A percentile compares a stretch with the other conserved stretches of the same genome.
Evolutionary conservation across 202 grass and related monocot genomes (phyloP).

Genomic region (Sporobolus alterniflorus): DNA sequence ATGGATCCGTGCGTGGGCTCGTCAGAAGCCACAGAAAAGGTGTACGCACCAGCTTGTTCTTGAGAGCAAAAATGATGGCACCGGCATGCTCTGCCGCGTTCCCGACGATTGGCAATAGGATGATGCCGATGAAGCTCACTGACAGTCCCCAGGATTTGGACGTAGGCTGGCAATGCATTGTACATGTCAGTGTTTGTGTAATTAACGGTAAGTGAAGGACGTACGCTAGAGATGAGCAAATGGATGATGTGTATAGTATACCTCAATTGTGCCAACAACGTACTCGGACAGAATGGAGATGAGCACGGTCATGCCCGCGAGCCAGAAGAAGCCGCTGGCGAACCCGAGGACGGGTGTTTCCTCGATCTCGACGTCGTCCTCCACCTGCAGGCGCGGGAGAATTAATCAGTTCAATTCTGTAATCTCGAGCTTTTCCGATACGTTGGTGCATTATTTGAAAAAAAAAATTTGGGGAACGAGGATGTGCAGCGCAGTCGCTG

Average conservation of each 20-base stretch:
- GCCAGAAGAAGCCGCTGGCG: slow-evolving; percentile 73
- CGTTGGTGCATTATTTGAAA: too few species aligned
- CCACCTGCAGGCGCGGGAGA: not conserved
- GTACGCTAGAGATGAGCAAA: not conserved
- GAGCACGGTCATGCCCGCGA: slow-evolving; percentile 66
- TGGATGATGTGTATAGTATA: not conserved
- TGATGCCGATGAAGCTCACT: slow-evolving; percentile 93
- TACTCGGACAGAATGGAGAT: slow-evolving; percentile 87
- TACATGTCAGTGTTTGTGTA: too few species aligned
- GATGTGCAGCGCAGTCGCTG: too few species aligned
- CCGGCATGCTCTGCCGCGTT: slow-evolving; percentile 98
- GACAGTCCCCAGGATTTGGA: slow-evolving; percentile 78
- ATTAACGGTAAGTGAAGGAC: not conserved
- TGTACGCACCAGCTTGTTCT: slow-evolving; percentile 73
- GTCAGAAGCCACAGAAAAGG: not conserved
- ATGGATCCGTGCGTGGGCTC: not conserved
- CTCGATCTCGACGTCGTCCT: slow-evolving; percentile 36
- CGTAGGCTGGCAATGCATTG: slow-evolving; percentile 44
- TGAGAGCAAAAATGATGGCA: slow-evolving; percentile 87
- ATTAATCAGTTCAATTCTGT: not conserved
- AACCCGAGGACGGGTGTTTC: slow-evolving; percentile 67
- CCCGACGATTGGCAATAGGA: slow-evolving; percentile 91
- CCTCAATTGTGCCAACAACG: slow-evolving; percentile 83
- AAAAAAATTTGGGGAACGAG: too few species aligned
- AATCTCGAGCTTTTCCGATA: too few species aligned